Evolutionary conservation across 1,139 yeast genomes (phyloP).

Genomic region (Lodderomyces parapsilosis): DNA sequence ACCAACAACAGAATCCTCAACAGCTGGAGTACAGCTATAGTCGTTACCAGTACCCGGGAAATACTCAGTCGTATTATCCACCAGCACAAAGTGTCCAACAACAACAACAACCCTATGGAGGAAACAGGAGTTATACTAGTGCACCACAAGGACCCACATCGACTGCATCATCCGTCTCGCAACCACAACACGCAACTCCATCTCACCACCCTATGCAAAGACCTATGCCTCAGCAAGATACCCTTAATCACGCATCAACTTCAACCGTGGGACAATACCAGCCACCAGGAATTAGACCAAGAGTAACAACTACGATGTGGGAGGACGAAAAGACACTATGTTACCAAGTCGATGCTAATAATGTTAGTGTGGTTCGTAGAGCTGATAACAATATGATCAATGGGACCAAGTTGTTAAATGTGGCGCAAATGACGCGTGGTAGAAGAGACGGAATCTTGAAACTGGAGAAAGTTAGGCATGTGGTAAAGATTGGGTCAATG

Average conservation of each 20-base stretch:
- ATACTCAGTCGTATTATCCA: conserved; percentile 9
- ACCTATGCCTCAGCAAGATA: conserved; percentile 18
- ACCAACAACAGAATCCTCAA: conserved; percentile 17
- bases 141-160: conserved; percentile 10
- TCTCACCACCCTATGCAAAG: conserved; percentile 11
- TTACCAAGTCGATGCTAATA: conserved; percentile 92
- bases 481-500: conserved; percentile 95
- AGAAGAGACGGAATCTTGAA: conserved; percentile 64
- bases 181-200: conserved; percentile 6
- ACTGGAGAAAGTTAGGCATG: conserved; percentile 85
- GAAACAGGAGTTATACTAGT: conserved; percentile 10
- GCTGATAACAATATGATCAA: conserved; percentile 94
- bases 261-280: conserved; percentile 49
- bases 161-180: conserved; percentile 2
- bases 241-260: conserved; percentile 23
- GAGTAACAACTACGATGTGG: conserved; percentile 96
- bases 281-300: conserved; percentile 64
- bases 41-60: conserved; percentile 3
- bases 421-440: conserved; percentile 58
- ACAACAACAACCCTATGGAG: conserved; percentile 19
- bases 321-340: conserved; percentile 94
- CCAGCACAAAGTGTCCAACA: conserved; percentile 15
- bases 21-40: conserved; percentile 11
- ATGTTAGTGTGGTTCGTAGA: conserved; percentile 86
- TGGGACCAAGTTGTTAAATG: conserved; percentile 76